Evolutionary conservation across 1,139 yeast genomes (phyloP).

Genomic region (Geotrichum fermentans): DNA sequence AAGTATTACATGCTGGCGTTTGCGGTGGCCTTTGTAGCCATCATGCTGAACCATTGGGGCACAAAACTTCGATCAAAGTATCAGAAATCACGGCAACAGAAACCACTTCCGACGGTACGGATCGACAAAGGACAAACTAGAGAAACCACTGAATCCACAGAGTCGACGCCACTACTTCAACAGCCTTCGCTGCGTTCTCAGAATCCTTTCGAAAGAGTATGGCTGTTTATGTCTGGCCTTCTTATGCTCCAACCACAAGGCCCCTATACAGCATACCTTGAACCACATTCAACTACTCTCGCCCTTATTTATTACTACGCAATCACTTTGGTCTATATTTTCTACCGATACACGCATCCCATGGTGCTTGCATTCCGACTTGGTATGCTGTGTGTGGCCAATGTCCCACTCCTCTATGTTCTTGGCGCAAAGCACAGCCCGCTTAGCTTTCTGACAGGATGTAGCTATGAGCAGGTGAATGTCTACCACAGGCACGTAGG

Average conservation of each 20-base stretch:
- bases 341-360: conserved; percentile 21
- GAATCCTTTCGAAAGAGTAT: background rate
- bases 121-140: background rate
- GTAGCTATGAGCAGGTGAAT: conserved; percentile 34
- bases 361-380: conserved; percentile 28
- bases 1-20: background rate
- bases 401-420: conserved; percentile 29
- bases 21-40: background rate
- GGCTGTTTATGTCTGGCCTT: conserved; percentile 4
- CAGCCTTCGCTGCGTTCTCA: background rate
- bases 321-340: conserved; percentile 18
- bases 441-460: conserved; percentile 28
- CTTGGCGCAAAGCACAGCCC: conserved; percentile 32
- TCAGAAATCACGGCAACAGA: background rate
- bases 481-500: conserved; percentile 31
- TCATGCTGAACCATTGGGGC: background rate
- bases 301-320: conserved; percentile 13
- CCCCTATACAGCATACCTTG: conserved; percentile 2
- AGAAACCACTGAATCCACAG: background rate
- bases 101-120: background rate
- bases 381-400: conserved; percentile 27
- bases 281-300: conserved; percentile 13
- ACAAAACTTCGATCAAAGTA: background rate
- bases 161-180: background rate
- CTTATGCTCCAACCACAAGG: conserved; percentile 17